Base-by-base conservation (phyloP, 345 rosid genomes). In the Pistacia vera region DNA sequence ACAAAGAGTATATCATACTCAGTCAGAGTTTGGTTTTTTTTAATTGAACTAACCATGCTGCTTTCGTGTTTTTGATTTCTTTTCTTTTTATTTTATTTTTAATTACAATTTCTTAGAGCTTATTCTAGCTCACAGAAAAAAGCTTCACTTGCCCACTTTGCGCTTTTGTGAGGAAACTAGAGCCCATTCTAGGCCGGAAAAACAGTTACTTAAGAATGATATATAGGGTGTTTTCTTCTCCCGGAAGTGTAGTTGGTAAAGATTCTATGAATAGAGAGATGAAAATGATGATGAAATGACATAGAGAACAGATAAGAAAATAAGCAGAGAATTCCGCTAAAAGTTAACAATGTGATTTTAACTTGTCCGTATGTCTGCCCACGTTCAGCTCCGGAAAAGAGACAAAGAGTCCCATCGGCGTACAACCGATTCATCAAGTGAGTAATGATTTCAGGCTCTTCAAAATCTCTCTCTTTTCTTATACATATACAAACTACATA, bases 361-460 rank as follows among this genome's bases (percentile, higher is more conserved):
- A 73, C 52, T 65, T 44, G 68, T 67, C 30, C 77, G 74, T 68
- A 68, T 68, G 68, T 76, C 73, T 54, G 74, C 62, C 48, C 66
- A 68, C 76, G 59, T 74, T 70, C 87, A 87, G 90, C 88, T 71
- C 87, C 90, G 57, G 90, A 87, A 84, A 87, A 87, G 83, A 77
- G 90, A 80, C 90, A 85, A 72, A 82, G 90, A 83, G 88, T 87
- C 74, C 90, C 90, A 66, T 87, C 90, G 18, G 90, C 90, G 68
- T 87, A 87, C 88, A 87, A 87, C 77, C 86, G 90, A 67, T 87
- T 87, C 83, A 87, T 87, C 88, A 87, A 87, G 90, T 87, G 54
- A 85, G 87, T 66, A 60, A 77, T 76, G 57, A 77, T 66, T 70
- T 10, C 75, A 57, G 41, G 49, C 68, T 33, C 28, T 73, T 33